phyloP scores from a whole-genome alignment of 352 stramenopile species.

The Phytophthora pseudosyringae region DNA sequence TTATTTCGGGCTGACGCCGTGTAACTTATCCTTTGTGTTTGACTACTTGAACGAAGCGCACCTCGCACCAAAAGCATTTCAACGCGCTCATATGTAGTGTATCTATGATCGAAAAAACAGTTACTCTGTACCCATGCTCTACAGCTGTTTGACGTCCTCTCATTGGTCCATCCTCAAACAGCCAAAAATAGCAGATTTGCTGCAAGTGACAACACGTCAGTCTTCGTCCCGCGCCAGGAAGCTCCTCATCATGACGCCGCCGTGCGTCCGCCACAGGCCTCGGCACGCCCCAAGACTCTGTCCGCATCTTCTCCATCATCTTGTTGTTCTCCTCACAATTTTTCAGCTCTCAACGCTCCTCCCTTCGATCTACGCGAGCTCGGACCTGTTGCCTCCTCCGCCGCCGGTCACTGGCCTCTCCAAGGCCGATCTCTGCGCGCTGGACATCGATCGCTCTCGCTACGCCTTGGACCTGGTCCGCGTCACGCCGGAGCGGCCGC shows the following conservation, averaged over 20 bases:
- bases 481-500: conserved; percentile 38
- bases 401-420: conserved; percentile 28
- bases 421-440: conserved; percentile 62
- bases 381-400: conserved; percentile 13
- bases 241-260: conserved; percentile 10
- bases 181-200: conserved; percentile 12
- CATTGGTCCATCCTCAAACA: conserved; percentile 11
- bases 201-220: conserved; percentile 13
- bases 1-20: no score
- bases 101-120: no score
- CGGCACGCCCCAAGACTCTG: background rate
- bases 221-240: conserved; percentile 9
- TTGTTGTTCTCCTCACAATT: conserved; percentile 7
- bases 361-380: conserved; percentile 2
- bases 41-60: no score
- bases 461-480: conserved; percentile 50
- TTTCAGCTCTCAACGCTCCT: conserved; percentile 20
- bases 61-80: no score
- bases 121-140: background rate
- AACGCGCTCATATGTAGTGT: no score
- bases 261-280: background rate
- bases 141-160: background rate
- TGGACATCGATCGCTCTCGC: conserved; percentile 53
- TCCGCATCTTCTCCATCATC: background rate
- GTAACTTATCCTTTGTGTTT: no score